Evolutionary conservation across 2,329 filamentous ascomycete genomes (phyloP).

Genomic region (Thelonectria discophora): DNA sequence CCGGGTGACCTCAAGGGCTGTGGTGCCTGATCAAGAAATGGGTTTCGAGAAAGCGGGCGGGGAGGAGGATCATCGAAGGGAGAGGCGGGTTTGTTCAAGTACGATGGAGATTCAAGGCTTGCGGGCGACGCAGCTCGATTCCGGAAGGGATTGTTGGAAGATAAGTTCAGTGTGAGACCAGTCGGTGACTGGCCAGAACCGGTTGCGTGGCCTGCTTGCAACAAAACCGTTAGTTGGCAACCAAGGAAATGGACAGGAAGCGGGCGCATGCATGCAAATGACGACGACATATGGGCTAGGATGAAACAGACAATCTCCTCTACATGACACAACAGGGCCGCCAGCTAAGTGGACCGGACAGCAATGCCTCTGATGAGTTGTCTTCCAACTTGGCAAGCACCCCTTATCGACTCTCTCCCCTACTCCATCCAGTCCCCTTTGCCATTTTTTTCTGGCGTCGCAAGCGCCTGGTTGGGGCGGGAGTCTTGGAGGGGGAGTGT

Average conservation of each 20-base stretch:
- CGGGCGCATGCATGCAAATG: constrained; percentile 44
- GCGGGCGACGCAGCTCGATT: constrained; percentile 73
- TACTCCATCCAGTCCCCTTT: constrained; percentile 35
- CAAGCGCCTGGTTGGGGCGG: constrained; percentile 37
- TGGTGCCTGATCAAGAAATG: constrained; percentile 72
- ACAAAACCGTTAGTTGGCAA: constrained; percentile 38
- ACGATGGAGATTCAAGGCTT: constrained; percentile 45
- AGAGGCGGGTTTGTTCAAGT: constrained; percentile 56
- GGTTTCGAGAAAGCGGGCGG: constrained; percentile 76
- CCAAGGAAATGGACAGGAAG: constrained; percentile 35
- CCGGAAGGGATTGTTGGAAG: constrained; percentile 85
- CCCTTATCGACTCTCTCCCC: constrained; percentile 30
- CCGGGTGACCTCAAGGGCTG: constrained; percentile 54
- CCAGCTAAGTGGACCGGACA: constrained; percentile 41
- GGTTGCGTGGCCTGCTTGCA: constrained; percentile 39
- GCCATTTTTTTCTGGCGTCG: constrained; percentile 26
- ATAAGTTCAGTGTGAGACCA: constrained; percentile 71
- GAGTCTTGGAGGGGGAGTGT: constrained; percentile 32
- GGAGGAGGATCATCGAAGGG: constrained; percentile 68
- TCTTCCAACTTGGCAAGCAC: constrained; percentile 40
- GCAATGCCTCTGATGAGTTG: constrained; percentile 33
- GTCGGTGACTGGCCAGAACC: constrained; percentile 38
- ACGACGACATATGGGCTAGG: constrained; percentile 42
- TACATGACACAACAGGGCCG: constrained; percentile 44
- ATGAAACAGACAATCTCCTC: constrained; percentile 46